Evolutionary conservation across 139 green algal species (phyloP), one percentile per base, ranked within the genome.

Genomic region (Yamagishiella unicocca): DNA sequence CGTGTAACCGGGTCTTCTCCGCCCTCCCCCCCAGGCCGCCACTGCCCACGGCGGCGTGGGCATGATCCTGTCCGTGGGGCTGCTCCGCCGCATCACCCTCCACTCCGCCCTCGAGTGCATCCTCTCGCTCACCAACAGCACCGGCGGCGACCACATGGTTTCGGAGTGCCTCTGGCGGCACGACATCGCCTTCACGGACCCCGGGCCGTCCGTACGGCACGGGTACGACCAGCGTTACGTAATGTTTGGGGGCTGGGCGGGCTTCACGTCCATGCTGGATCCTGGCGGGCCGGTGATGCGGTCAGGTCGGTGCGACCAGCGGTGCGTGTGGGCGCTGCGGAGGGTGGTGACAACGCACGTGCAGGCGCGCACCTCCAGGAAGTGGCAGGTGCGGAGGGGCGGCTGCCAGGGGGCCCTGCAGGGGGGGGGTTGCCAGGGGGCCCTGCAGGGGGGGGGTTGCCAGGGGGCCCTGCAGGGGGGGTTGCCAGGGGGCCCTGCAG

Each of bases 31-130:
- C 12, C 77, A 84, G 77, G 17, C 77, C 77, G 27, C 77, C 35
- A 40, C 29, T 10, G 62, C 80, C 8, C 80, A 86, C 45, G 80
- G 80, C 43, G 80, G 80, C 64, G 62, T 62, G 2, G 80, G 80
- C 62, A 66, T 86, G 42, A 76, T 86, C n/a, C 67, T 86, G 42
- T 64, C 38, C n/a, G 80, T 86, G 43, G 80, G 80, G 17, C 80
- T 86, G 10, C 5, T 86, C n/a, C 62, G 62, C 7, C 19, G 17
- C 19, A 33, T 86, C 2, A 4, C n/a, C n/a, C 50, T 31, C 33
- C 6, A 14, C 19, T 6, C 17, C 43, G 43, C 43, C 2, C 61
- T 86, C 19, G 24, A 10, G 21, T 86, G 80, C 62, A 38, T 86
- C 29, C 58, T 33, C 10, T 29, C 25, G 31, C 37, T 71, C 53